phyloP scores from a whole-genome alignment of 352 stramenopile genomes.

The Globisporangium abappressorium region DNA sequence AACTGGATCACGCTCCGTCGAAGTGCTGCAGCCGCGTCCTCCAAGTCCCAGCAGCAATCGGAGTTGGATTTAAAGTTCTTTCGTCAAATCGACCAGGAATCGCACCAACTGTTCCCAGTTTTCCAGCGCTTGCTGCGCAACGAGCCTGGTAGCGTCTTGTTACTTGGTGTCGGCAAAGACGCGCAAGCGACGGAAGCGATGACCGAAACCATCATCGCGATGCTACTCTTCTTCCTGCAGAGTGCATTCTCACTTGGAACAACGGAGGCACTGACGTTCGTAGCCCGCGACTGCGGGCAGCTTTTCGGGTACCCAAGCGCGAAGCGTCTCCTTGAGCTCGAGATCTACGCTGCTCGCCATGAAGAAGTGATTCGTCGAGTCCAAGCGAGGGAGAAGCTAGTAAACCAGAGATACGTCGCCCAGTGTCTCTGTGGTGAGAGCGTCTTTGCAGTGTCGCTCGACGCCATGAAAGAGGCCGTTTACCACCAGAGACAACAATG shows the following conservation, averaged over 20 bases:
- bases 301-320: conserved; percentile 31
- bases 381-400: conserved; percentile 17
- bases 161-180: conserved; percentile 33
- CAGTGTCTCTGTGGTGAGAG: conserved; percentile 46
- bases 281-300: conserved; percentile 7
- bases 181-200: conserved; percentile 20
- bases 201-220: conserved; percentile 23
- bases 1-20: conserved; percentile 1
- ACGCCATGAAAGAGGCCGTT: conserved; percentile 16
- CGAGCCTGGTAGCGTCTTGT: conserved; percentile 35
- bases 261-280: conserved; percentile 20
- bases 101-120: conserved; percentile 34
- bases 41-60: background rate
- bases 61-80: conserved; percentile 24
- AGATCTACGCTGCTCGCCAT: conserved; percentile 16
- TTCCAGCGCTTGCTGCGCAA: conserved; percentile 45
- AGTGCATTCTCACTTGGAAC: conserved; percentile 27
- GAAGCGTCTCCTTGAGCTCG: conserved; percentile 32
- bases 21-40: background rate
- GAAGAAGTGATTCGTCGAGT: background rate
- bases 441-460: conserved; percentile 24
- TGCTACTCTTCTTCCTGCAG: conserved; percentile 55
- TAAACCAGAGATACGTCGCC: conserved; percentile 19
- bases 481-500: conserved; percentile 23
- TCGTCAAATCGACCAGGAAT: conserved; percentile 38